Evolutionary conservation across 2,329 filamentous ascomycete species (phyloP), one percentile per base, ranked within the genome.

Genomic region (Fusarium protoensiforme): DNA sequence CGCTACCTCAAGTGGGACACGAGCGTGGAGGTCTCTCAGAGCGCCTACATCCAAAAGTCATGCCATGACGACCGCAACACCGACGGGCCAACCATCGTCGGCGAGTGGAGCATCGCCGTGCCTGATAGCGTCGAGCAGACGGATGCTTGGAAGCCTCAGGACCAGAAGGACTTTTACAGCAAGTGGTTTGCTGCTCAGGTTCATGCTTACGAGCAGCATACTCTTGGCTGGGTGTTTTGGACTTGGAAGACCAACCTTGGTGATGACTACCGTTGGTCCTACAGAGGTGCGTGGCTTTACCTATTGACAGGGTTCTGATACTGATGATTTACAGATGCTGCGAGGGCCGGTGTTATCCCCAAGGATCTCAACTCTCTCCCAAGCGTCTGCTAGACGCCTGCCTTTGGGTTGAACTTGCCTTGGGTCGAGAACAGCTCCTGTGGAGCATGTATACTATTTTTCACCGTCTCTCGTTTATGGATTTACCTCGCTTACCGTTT

Each of bases 101-200:
- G 89, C 38, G 90, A 92, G 78, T 92, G 88, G 85, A 86, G 85
- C 61, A 75, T 92, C 22, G 83, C 83, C 61, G 84, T 88, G 3
- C 84, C 87, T 3, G 84, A 87, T 70, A 72, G 84, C 48, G 83
- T 88, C 13, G 81, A 90, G 77, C 80, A 79, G 74, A 84, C 77
- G 7, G 67, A 78, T 13, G 85, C 80, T 11, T 78, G 76, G 76
- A 75, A 61, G 22, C 64, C 75, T 20, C 64, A 68, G 36, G 54
- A 43, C 16, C 68, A 78, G 4, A 72, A 76, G 60, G 73, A 69
- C 51, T 78, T 78, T 53, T 78, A 78, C 41, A 61, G 65, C 41
- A 76, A 74, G 63, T 78, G 76, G 76, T 78, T 78, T 33, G 69
- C 76, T 31, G 73, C 76, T 4, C 76, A 78, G 59, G 71, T 77